Evolutionary conservation across 192 early-diverging fungal species (phyloP).

Genomic region (Chytriomyces confervae): DNA sequence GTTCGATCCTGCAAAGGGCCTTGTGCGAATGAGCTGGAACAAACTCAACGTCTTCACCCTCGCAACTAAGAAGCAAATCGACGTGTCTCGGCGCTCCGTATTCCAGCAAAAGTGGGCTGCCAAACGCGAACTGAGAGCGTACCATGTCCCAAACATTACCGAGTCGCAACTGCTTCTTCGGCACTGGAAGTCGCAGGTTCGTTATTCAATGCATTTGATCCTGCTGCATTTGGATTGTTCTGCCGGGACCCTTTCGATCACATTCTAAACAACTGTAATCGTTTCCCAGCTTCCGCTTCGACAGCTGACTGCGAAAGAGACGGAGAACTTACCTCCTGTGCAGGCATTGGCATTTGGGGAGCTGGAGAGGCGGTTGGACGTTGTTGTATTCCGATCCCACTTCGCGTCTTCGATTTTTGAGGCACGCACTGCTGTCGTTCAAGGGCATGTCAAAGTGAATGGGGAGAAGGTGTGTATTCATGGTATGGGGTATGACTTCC

Average conservation of each 20-base stretch:
- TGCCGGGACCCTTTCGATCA: no score
- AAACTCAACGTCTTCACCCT: slow-evolving; percentile 90
- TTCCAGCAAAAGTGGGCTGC: slow-evolving; percentile 96
- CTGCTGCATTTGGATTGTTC: no score
- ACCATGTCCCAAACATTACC: slow-evolving; percentile 91
- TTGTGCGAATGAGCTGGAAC: slow-evolving; percentile 96
- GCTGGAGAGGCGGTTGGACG: slow-evolving; percentile 90
- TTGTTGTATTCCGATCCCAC: slow-evolving; percentile 90
- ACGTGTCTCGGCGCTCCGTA: slow-evolving; percentile 54
- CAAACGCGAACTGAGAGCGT: slow-evolving; percentile 89
- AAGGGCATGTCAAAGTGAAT: slow-evolving; percentile 92
- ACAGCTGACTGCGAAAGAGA: slow-evolving; percentile 44
- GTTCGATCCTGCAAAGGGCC: slow-evolving; percentile 53
- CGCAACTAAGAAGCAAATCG: slow-evolving; percentile 33
- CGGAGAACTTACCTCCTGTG: slow-evolving; percentile 45
- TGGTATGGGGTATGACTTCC: neutral
- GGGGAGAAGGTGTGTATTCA: slow-evolving; percentile 72
- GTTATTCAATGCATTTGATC: slow-evolving; percentile 15
- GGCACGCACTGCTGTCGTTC: slow-evolving; percentile 80
- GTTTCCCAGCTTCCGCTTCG: neutral
- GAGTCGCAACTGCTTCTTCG: slow-evolving; percentile 72
- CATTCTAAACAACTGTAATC: no score
- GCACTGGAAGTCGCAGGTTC: slow-evolving; percentile 50
- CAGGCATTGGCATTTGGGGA: slow-evolving; percentile 82
- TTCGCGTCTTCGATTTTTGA: slow-evolving; percentile 86